phyloP scores from a whole-genome alignment of 495 filamentous ascomycete genomes.

The Podospora fimiseda region DNA sequence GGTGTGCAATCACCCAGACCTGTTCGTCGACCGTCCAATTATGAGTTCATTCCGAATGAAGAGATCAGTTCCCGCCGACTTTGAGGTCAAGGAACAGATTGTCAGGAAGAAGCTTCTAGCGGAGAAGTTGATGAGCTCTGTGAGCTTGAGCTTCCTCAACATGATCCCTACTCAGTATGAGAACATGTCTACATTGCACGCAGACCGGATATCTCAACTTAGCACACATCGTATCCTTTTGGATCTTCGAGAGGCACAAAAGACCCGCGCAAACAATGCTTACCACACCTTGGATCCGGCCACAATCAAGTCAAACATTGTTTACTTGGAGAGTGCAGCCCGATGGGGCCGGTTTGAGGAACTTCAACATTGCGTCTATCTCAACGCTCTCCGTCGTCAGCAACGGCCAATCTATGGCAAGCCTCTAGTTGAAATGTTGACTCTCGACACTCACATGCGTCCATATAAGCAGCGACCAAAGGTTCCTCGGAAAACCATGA shows the following conservation, averaged over 20 bases:
- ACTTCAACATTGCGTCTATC: constrained; percentile 70
- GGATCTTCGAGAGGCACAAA: constrained; percentile 57
- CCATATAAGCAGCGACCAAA: constrained; percentile 51
- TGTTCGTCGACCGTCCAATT: constrained; percentile 97
- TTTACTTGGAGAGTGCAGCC: constrained; percentile 64
- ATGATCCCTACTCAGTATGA: constrained; percentile 71
- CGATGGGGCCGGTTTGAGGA: constrained; percentile 69
- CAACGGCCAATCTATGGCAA: constrained; percentile 75
- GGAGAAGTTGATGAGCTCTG: constrained; percentile 56
- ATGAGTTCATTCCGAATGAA: constrained; percentile 94
- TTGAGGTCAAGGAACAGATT: constrained; percentile 65
- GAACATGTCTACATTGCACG: constrained; percentile 51
- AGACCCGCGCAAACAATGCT: constrained; percentile 51
- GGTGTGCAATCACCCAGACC: constrained; percentile 97
- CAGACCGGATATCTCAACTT: constrained; percentile 55
- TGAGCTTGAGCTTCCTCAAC: constrained; percentile 74
- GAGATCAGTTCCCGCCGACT: constrained; percentile 72
- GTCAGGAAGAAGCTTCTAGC: constrained; percentile 62
- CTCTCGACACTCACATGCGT: constrained; percentile 50
- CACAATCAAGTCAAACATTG: constrained; percentile 60
- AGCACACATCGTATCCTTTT: constrained; percentile 58
- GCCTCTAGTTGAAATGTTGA: constrained; percentile 64
- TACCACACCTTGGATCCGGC: constrained; percentile 54
- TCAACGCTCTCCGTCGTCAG: constrained; percentile 75
- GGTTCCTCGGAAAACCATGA: constrained; percentile 47